Evolutionary conservation across 257 asterid genomes (phyloP), one percentile per base, ranked within the genome.

Genomic region (Mentha longifolia): DNA sequence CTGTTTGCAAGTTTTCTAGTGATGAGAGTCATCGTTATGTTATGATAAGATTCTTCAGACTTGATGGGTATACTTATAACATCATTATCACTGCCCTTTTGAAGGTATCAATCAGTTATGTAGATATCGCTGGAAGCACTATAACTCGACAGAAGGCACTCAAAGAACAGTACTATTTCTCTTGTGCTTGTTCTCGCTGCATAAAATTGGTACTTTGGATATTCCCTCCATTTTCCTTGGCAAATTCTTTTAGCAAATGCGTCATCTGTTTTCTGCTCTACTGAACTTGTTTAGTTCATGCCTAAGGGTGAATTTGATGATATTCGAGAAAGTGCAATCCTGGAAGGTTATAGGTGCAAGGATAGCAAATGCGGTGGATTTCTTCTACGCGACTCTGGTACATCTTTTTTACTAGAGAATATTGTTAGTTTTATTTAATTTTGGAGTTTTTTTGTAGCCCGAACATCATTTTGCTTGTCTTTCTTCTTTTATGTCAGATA

Each of bases 51-150:
- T 45, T 60, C 37, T 58, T 50, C 57, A 31, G 47, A 56, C 55
- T 60, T 50, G 54, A 52, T 46, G 65, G 63, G 45, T 60, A 33
- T 42, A 63, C 81, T 80, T 57, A 72, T 72, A 7, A n/a, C n/a
- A n/a, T n/a, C n/a, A n/a, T n/a, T n/a, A n/a, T n/a, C 35, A 62
- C 49, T 73, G 76, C 65, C 8, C 79, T 61, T 74, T 42, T 52
- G 72, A 62, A 95, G 99, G 98, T 92, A 39, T 74, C 70, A 68
- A 95, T 95, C 77, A 92, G 98, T 80, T 95, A 95, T 67, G 81
- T 95, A 74, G 99, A 95, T 77, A 86, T 85, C 46, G 98, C 99
- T 77, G 99, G 96, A 85, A 95, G 97, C 90, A 92, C 98, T 28
- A 45, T 69, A 35, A 86, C 94, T 71, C 92, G 99, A 77, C 92